phyloP scores from a whole-genome alignment of 2,329 filamentous ascomycete species.

The Arthrobotrys sinensis region DNA sequence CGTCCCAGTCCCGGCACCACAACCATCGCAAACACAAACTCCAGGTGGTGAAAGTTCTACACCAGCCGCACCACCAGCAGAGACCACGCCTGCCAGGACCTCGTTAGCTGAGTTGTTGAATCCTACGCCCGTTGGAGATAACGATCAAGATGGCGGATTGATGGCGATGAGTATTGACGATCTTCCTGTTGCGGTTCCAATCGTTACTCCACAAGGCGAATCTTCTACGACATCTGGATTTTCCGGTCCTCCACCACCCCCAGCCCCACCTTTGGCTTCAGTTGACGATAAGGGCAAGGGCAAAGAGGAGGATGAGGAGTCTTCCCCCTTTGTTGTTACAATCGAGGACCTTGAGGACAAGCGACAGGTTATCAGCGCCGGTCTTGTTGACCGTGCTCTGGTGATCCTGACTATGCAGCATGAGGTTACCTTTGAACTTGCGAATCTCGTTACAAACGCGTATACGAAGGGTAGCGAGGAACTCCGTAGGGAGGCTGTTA shows the following conservation, averaged over 20 bases:
- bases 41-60: constrained; percentile 30
- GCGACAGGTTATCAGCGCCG: constrained; percentile 79
- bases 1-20: constrained; percentile 15
- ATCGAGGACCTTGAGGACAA: constrained; percentile 85
- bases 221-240: constrained; percentile 43
- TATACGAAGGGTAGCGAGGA: constrained; percentile 75
- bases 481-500: constrained; percentile 80
- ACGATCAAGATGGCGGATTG: constrained; percentile 65
- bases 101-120: constrained; percentile 50
- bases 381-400: constrained; percentile 88
- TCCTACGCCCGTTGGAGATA: constrained; percentile 63
- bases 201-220: constrained; percentile 45
- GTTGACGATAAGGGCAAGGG: constrained; percentile 63
- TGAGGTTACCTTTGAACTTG: constrained; percentile 88
- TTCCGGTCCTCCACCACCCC: constrained; percentile 46
- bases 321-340: constrained; percentile 70
- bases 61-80: constrained; percentile 62
- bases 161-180: constrained; percentile 69
- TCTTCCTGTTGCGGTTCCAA: constrained; percentile 63
- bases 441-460: constrained; percentile 85
- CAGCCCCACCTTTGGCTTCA: constrained; percentile 38
- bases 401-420: constrained; percentile 91
- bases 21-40: constrained; percentile 25
- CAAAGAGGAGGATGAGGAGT: constrained; percentile 62
- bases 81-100: constrained; percentile 64